These are phyloP conservation scores for Linnemannia hyalina DNA, from an alignment of 192 early-diverging fungal genomes.

Conservation along the genomic window DNA sequence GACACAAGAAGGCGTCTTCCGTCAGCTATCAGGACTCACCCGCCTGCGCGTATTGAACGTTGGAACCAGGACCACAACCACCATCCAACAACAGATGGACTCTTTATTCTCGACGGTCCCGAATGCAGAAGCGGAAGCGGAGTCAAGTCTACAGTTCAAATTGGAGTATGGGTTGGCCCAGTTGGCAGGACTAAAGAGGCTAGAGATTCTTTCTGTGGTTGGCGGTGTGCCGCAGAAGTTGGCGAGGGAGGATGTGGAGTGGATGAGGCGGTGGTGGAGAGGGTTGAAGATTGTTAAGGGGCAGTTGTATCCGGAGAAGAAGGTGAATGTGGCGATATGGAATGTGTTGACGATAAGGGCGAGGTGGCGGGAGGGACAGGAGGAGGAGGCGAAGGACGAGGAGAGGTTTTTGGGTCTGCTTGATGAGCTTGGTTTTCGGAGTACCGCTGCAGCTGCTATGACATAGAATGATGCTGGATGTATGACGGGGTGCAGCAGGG, in stretches of 20 bases:
- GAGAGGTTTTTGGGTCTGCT: neutral
- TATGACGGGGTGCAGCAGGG: no score
- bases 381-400: constrained; percentile 7
- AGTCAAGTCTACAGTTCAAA: neutral
- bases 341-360: neutral
- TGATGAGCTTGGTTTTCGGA: no score
- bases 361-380: neutral
- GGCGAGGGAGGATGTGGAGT: neutral
- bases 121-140: no score
- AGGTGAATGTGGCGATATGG: neutral
- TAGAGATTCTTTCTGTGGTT: neutral
- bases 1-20: neutral
- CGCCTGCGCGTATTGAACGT: neutral
- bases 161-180: neutral
- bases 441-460: no score
- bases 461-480: no score
- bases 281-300: neutral
- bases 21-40: neutral
- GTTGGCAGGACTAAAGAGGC: neutral
- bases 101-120: no score
- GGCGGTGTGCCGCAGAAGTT: neutral
- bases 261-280: neutral
- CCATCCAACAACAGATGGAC: neutral
- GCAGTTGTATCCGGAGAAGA: neutral
- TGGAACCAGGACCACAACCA: neutral